Conservation (phyloP, 352 stramenopile species). For the Thalassiosira exigua region DNA sequence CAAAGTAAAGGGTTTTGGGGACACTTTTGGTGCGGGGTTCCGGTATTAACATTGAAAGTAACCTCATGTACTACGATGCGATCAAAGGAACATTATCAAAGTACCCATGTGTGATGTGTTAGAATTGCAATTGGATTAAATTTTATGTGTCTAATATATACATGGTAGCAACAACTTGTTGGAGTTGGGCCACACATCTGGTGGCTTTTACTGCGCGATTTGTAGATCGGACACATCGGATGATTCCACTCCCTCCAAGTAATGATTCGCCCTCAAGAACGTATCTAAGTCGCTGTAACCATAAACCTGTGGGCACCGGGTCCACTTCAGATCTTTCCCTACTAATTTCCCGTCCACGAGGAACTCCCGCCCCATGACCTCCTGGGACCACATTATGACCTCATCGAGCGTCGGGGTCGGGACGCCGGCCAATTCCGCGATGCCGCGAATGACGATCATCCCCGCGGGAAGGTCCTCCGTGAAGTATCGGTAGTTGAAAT, state of each 20-base stretch:
- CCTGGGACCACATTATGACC: slow-evolving; percentile 68
- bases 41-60: no score
- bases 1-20: no score
- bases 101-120: no score
- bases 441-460: slow-evolving; percentile 62
- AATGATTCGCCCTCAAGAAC: slow-evolving; percentile 62
- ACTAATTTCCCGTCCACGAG: slow-evolving; percentile 58
- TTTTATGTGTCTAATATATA: no score
- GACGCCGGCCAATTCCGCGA: slow-evolving; percentile 64
- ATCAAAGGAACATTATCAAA: no score
- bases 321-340: slow-evolving; percentile 58
- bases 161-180: no score
- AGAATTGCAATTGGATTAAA: no score
- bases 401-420: slow-evolving; percentile 65
- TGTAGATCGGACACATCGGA: no score
- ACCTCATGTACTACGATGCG: no score
- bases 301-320: slow-evolving; percentile 58
- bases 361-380: slow-evolving; percentile 64
- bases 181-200: no score
- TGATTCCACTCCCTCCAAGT: slow-evolving; percentile 51
- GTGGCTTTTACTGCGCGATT: no score
- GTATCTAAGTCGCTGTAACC: slow-evolving; percentile 64
- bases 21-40: no score
- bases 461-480: slow-evolving; percentile 67
- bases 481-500: slow-evolving; percentile 74